Conservation (phyloP, 1,284 basidiomycete genomes). For the Spongiforma sp. region DNA sequence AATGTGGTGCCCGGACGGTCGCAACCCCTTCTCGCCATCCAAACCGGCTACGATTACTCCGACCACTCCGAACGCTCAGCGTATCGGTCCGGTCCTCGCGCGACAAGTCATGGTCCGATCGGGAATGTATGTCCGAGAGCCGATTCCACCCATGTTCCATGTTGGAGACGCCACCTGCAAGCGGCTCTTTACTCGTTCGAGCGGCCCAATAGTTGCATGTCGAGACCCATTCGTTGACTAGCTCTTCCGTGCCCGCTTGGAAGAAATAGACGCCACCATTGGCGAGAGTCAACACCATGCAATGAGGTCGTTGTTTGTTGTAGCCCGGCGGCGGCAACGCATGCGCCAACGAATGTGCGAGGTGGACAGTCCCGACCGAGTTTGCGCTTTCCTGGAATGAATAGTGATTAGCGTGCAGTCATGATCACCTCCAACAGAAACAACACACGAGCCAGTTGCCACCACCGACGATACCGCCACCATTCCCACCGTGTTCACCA, state of each 20-base stretch:
- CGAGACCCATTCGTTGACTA: conserved; percentile 97
- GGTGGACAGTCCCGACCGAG: conserved; percentile 77
- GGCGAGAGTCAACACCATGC: conserved; percentile 93
- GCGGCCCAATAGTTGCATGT: conserved; percentile 99
- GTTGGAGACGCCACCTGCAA: conserved; percentile 95
- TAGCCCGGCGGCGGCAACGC: conserved; percentile 92
- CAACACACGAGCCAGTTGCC: conserved; percentile 94
- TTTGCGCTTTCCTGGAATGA: conserved; percentile 80
- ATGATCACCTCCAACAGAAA: neutral
- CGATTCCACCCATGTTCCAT: conserved; percentile 99
- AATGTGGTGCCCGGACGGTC: conserved; percentile 64
- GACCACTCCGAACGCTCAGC: conserved; percentile 71
- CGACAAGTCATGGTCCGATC: conserved; percentile 60
- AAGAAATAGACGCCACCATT: conserved; percentile 94
- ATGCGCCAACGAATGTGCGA: conserved; percentile 90
- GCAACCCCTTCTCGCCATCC: conserved; percentile 67
- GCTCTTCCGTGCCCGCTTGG: conserved; percentile 96
- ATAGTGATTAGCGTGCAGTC: neutral
- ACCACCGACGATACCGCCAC: conserved; percentile 79
- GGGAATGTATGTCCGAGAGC: conserved; percentile 59
- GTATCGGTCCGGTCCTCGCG: conserved; percentile 64
- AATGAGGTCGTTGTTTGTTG: conserved; percentile 87
- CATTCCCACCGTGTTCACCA: conserved; percentile 67
- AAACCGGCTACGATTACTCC: conserved; percentile 70
- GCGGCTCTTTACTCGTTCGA: conserved; percentile 89